phyloP scores from a whole-genome alignment of 2,329 filamentous ascomycete genomes.

The Trichophyton rubrum region DNA sequence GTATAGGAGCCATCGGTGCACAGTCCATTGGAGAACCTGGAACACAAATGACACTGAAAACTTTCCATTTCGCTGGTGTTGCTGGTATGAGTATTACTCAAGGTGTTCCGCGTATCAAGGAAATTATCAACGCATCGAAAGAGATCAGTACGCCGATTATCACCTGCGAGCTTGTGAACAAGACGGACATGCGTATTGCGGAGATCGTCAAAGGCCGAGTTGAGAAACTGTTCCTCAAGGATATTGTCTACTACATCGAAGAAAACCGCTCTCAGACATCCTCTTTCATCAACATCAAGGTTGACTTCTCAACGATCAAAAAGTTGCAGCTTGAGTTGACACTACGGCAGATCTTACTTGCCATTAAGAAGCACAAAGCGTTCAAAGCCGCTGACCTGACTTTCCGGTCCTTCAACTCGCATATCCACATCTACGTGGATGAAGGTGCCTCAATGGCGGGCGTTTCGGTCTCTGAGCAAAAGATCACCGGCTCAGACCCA shows the following conservation, averaged over 20 bases:
- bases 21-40: conserved; percentile 97
- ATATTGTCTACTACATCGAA: conserved; percentile 68
- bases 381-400: conserved; percentile 55
- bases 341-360: conserved; percentile 57
- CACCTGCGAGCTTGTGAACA: conserved; percentile 68
- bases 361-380: conserved; percentile 71
- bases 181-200: conserved; percentile 63
- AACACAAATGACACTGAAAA: conserved; percentile 98
- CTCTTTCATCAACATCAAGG: conserved; percentile 65
- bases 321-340: conserved; percentile 71
- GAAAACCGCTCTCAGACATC: conserved; percentile 73
- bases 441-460: conserved; percentile 23
- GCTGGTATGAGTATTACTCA: conserved; percentile 99
- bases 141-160: conserved; percentile 91
- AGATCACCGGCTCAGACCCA: conserved; percentile 32
- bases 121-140: conserved; percentile 98
- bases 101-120: conserved; percentile 98
- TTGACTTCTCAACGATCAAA: conserved; percentile 67
- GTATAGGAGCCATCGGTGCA: conserved; percentile 88
- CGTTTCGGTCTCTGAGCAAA: conserved; percentile 32
- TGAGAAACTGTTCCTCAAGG: conserved; percentile 83
- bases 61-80: conserved; percentile 99
- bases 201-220: conserved; percentile 84
- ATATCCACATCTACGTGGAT: conserved; percentile 62
- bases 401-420: conserved; percentile 37